A percentile compares a stretch with the other conserved stretches of the same genome.
Conservation (phyloP, 306 rosid genomes). For the Myrica gale region DNA sequence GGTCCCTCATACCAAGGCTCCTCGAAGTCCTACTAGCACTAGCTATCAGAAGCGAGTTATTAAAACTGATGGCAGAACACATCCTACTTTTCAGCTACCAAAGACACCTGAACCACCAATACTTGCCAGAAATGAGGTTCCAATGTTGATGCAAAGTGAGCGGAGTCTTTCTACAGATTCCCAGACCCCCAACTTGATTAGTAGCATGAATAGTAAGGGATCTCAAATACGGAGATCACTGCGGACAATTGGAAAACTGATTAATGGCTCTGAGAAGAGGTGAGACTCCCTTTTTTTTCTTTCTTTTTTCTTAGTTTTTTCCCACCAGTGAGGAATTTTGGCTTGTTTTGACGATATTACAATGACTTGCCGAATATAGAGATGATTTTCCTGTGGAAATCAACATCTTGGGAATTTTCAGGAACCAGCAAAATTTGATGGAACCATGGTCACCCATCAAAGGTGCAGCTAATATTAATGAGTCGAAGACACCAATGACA, state of each 20-base stretch:
- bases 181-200: conserved; percentile 40
- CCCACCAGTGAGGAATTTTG: neutral
- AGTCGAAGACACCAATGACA: conserved; percentile 45
- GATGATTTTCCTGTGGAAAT: too few relatives aligned
- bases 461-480: conserved; percentile 28
- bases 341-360: neutral
- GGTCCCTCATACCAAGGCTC: neutral
- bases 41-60: neutral
- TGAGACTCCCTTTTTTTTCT: conserved; percentile 8
- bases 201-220: conserved; percentile 66
- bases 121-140: conserved; percentile 35
- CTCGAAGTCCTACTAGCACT: conserved; percentile 11
- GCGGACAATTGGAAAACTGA: conserved; percentile 85
- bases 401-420: conserved; percentile 24
- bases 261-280: conserved; percentile 88
- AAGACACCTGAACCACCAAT: neutral
- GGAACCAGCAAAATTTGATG: conserved; percentile 58
- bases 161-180: conserved; percentile 35
- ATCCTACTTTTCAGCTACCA: conserved; percentile 9
- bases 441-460: conserved; percentile 52
- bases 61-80: neutral
- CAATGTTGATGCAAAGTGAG: conserved; percentile 24
- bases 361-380: too few relatives aligned
- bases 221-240: conserved; percentile 80
- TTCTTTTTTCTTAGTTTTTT: neutral